A percentile compares a stretch with the other conserved stretches of the same genome.
These are phyloP conservation scores for Trametes elegans DNA, from an alignment of 768 basidiomycete genomes.

Conservation along the genomic window DNA sequence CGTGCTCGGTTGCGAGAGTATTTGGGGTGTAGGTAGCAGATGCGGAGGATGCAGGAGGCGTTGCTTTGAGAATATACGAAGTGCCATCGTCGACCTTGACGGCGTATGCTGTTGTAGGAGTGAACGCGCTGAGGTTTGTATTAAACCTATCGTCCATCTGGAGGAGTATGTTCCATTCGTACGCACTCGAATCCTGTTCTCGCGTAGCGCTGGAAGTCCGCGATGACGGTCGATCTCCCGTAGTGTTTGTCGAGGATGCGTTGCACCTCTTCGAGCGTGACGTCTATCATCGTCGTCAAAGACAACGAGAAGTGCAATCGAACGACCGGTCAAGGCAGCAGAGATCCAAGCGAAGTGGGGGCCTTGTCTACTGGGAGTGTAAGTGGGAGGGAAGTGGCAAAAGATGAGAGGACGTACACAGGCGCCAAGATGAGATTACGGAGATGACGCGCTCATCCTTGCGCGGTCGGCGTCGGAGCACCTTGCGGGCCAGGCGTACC, in stretches of 20 bases:
- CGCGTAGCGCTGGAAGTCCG: not conserved
- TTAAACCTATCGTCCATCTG: not conserved
- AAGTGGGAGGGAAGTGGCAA: not conserved
- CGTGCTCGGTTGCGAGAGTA: slow-evolving; percentile 24
- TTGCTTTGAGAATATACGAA: slow-evolving; percentile 22
- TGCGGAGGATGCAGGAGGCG: not conserved
- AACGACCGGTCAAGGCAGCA: too few relatives aligned
- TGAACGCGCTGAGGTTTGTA: slow-evolving; percentile 19
- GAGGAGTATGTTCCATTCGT: not conserved
- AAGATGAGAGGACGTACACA: not conserved
- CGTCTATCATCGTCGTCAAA: not conserved
- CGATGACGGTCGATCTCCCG: slow-evolving; percentile 1
- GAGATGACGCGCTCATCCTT: not conserved
- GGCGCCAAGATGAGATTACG: slow-evolving; percentile 7
- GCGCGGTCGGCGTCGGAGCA: slow-evolving; percentile 7
- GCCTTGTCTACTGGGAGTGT: not conserved
- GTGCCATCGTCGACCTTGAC: slow-evolving; percentile 21
- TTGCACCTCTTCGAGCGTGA: slow-evolving; percentile 5
- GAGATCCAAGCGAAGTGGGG: too few relatives aligned
- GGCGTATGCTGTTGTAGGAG: slow-evolving; percentile 28
- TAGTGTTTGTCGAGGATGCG: slow-evolving; percentile 1
- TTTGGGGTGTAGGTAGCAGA: slow-evolving; percentile 22
- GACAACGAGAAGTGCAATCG: too few relatives aligned
- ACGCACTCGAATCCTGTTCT: slow-evolving; percentile 7
- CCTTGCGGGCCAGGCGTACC: slow-evolving; percentile 41